These are phyloP conservation scores for Podospora bellae-mahoneyi DNA, from an alignment of 495 filamentous ascomycete genomes.

Conservation along the genomic window DNA sequence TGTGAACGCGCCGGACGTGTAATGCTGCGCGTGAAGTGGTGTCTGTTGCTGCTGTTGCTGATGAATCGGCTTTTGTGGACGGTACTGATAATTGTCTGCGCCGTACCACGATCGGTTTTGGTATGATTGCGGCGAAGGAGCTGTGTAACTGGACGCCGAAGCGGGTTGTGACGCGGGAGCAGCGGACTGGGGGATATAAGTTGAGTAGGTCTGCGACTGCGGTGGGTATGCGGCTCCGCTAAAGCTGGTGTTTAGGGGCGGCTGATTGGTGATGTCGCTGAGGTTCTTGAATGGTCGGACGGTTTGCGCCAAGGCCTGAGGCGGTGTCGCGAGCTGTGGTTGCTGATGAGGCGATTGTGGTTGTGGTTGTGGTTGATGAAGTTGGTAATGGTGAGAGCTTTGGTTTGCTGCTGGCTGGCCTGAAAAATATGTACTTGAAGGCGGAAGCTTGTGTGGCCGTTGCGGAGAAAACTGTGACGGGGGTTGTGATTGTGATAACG, in stretches of 20 bases:
- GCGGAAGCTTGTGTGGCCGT: slow-evolving; percentile 27
- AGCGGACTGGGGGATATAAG: slow-evolving; percentile 15
- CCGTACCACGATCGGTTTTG: slow-evolving; percentile 7
- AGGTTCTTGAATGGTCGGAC: background rate
- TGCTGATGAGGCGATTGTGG: slow-evolving; percentile 24
- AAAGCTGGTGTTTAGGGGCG: background rate
- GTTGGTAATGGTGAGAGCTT: slow-evolving; percentile 5
- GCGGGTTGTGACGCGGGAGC: background rate
- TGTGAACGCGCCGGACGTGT: slow-evolving; percentile 11
- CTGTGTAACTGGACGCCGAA: slow-evolving; percentile 2
- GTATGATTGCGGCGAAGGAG: slow-evolving; percentile 7
- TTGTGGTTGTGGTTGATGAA: slow-evolving; percentile 20
- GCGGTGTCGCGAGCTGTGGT: slow-evolving; percentile 21
- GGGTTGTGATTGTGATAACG: slow-evolving; percentile 19
- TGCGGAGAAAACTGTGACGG: slow-evolving; percentile 21
- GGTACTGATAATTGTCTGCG: slow-evolving; percentile 16
- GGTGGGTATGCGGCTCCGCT: slow-evolving; percentile 3
- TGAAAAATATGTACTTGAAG: slow-evolving; percentile 24
- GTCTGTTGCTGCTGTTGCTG: slow-evolving; percentile 23
- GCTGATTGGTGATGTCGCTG: background rate
- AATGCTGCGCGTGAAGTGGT: slow-evolving; percentile 15
- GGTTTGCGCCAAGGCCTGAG: slow-evolving; percentile 16
- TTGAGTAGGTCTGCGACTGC: slow-evolving; percentile 10
- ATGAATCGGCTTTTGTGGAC: slow-evolving; percentile 11
- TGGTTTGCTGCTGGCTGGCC: slow-evolving; percentile 12